A percentile compares a stretch with the other conserved stretches of the same genome.
These are phyloP conservation scores for Ceratobasidium sp. DNA, from an alignment of 1,284 basidiomycete species.

Conservation along the genomic window DNA sequence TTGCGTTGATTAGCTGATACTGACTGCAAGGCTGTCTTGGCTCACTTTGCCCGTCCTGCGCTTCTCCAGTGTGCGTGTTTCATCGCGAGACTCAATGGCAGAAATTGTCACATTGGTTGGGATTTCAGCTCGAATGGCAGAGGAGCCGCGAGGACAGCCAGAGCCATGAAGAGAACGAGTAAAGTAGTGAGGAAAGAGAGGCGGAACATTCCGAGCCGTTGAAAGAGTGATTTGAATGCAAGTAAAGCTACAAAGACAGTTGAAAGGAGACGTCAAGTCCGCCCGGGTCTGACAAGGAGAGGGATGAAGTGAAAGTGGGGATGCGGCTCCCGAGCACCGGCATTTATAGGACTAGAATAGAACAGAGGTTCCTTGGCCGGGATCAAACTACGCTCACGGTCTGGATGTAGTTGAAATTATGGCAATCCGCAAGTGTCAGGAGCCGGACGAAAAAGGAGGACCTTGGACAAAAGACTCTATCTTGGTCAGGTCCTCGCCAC, in stretches of 20 bases:
- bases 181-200: conserved; percentile 24
- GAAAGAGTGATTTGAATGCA: conserved; percentile 19
- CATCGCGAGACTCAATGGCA: not conserved
- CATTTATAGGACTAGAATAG: conserved; percentile 11
- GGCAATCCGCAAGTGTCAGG: not conserved
- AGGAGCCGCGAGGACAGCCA: conserved; percentile 6
- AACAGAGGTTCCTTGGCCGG: not conserved
- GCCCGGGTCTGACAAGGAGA: not conserved
- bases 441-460: not conserved
- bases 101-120: not conserved
- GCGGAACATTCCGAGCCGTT: conserved; percentile 17
- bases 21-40: not conserved
- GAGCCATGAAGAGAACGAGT: conserved; percentile 28
- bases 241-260: conserved; percentile 25
- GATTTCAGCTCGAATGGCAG: not conserved
- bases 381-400: no score
- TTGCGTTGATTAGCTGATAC: not conserved
- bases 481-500: not conserved
- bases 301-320: conserved; percentile 1
- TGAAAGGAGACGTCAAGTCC: conserved; percentile 11
- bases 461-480: not conserved
- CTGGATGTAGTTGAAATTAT: not conserved
- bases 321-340: not conserved
- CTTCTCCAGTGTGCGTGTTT: conserved; percentile 11
- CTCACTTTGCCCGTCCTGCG: conserved; percentile 17